Evolutionary conservation across 352 stramenopile species (phyloP), one percentile per base, ranked within the genome.

Genomic region (Globisporangium camurandrum): DNA sequence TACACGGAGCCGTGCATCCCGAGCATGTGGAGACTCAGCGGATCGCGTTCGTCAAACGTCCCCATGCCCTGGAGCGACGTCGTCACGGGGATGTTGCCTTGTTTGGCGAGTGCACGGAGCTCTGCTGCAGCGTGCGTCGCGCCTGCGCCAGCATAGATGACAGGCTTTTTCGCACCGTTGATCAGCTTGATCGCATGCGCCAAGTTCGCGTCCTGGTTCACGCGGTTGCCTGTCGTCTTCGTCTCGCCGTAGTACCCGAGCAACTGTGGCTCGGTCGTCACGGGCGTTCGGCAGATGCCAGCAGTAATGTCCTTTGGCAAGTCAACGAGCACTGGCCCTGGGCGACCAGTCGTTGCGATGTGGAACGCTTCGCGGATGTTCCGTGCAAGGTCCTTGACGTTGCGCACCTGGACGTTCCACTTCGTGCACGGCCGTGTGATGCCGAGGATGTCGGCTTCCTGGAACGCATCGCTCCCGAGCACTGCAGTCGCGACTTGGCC

Each of bases 1-100:
- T 96, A 98, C 38, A 94, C 88, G 20, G 95, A 97, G 7, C 93
- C 94, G 71, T 98, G 94, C 94, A 98, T 98, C 36, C 94, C 93
- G 31, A 98, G 69, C 91, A 98, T 98, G 62, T 98, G 95, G 46
- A 98, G 77, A 70, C 90, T 95, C 17, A 98, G 82, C 37, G 83
- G 70, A 64, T 97, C 83, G 39, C 89, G 71, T 62, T 98, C 94
- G 49, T 98, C 92, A 51, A 98, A 98, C 7, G 73, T 72, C 33
- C 94, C 94, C 64, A 98, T 86, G 16, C 85, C 94, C 60, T 93
- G 93, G 27, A 98, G 75, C 51, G 94, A 97, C 8, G 93, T 98
- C 6, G 93, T 96, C 33, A 98, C 90, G 19, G 94, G 94, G 56
- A 98, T 98, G 54, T 97, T 96, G 36, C 93, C 84, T 50, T 84